Evolutionary conservation across 345 rosid genomes (phyloP).

Genomic region (Boechera stricta): DNA sequence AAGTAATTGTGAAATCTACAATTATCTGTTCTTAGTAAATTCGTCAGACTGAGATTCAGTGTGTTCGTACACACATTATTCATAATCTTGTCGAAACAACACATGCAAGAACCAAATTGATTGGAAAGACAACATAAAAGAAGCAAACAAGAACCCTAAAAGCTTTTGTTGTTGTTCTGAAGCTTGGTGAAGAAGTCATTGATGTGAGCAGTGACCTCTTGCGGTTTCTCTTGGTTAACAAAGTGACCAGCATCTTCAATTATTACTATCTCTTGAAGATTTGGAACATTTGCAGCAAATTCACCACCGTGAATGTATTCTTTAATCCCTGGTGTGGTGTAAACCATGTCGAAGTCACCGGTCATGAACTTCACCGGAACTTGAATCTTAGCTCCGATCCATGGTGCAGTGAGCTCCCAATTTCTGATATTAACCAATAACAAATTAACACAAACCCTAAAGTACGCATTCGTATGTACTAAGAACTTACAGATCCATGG

Average conservation of each 20-base stretch:
- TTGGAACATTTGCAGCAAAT: conserved; percentile 62
- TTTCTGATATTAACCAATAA: conserved; percentile 48
- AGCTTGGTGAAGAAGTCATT: conserved; percentile 58
- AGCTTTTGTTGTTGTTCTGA: conserved; percentile 10
- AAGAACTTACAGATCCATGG: conserved; percentile 64
- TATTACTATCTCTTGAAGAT: conserved; percentile 57
- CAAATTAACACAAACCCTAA: background rate
- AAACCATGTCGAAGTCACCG: conserved; percentile 68
- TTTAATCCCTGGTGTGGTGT: conserved; percentile 66
- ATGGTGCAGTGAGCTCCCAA: conserved; percentile 78
- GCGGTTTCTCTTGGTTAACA: conserved; percentile 71
- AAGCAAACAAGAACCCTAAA: conserved; percentile 22
- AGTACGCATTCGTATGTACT: background rate
- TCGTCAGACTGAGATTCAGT: background rate
- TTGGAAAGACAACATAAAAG: conserved; percentile 4
- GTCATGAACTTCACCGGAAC: conserved; percentile 72
- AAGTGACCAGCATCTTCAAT: conserved; percentile 75
- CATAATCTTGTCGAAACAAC: background rate
- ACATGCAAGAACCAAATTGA: background rate
- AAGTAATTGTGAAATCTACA: background rate
- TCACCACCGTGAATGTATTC: conserved; percentile 59
- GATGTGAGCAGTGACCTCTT: conserved; percentile 61
- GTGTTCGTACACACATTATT: background rate
- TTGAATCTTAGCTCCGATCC: conserved; percentile 60
- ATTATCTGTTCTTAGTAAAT: background rate